A percentile compares a stretch with the other conserved stretches of the same genome.
These are phyloP conservation scores for Xerocomellus intermedius DNA, from an alignment of 768 basidiomycete genomes.

Conservation along the genomic window DNA sequence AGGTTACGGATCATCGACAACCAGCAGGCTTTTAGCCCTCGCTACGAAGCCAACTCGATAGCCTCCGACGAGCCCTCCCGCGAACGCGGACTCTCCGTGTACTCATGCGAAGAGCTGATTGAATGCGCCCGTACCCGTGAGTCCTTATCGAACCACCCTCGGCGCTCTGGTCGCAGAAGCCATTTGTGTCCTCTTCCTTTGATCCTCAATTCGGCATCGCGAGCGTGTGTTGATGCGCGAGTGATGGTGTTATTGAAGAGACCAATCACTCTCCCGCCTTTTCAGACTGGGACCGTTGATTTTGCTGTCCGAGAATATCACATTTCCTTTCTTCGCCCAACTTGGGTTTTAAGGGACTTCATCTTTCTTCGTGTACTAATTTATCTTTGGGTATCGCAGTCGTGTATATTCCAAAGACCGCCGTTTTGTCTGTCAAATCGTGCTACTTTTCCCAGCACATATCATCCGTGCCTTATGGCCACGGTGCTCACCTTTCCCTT, in stretches of 20 bases:
- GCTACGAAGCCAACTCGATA: background rate
- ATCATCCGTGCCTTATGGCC: constrained; percentile 48
- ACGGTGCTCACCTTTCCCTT: constrained; percentile 57
- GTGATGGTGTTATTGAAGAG: background rate
- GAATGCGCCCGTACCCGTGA: constrained; percentile 26
- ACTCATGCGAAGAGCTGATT: constrained; percentile 24
- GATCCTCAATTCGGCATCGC: background rate
- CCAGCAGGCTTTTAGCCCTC: background rate
- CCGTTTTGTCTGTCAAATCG: constrained; percentile 59
- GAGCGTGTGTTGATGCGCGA: background rate
- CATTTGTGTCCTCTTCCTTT: background rate
- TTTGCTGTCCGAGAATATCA: background rate
- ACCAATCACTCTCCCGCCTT: background rate
- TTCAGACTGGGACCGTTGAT: constrained; percentile 1
- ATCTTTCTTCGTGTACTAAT: constrained; percentile 3
- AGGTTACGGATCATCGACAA: constrained; percentile 37
- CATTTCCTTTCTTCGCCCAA: background rate
- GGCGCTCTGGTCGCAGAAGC: constrained; percentile 8
- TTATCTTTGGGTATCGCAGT: constrained; percentile 39
- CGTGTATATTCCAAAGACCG: constrained; percentile 59
- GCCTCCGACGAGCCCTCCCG: constrained; percentile 8
- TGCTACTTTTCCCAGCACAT: constrained; percentile 49
- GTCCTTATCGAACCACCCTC: constrained; percentile 17
- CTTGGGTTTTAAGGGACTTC: background rate
- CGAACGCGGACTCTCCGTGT: constrained; percentile 22